A percentile compares a stretch with the other conserved stretches of the same genome.
Evolutionary conservation across 2,329 filamentous ascomycete species (phyloP).

Genomic region (Fusarium metavorans): DNA sequence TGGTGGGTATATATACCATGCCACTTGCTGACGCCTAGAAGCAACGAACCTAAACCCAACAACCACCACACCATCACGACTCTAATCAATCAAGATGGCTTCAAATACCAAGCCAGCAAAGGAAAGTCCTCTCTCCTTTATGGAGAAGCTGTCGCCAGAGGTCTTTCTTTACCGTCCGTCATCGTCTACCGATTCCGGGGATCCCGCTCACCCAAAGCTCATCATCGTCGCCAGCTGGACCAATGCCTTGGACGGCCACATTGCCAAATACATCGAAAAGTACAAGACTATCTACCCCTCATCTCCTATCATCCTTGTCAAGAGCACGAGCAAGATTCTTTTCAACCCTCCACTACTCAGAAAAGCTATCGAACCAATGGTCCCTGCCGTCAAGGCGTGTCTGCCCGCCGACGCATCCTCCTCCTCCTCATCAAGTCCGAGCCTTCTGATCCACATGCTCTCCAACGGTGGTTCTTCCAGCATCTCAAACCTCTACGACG

Average conservation of each 20-base stretch:
- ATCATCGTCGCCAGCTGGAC: slow-evolving; percentile 27
- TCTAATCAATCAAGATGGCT: neutral
- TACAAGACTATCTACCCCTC: slow-evolving; percentile 3
- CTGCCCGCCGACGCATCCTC: neutral
- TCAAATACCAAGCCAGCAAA: neutral
- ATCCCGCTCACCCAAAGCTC: slow-evolving; percentile 8
- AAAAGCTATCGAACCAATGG: neutral
- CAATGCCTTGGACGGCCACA: slow-evolving; percentile 15
- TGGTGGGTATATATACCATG: neutral
- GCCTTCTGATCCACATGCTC: slow-evolving; percentile 13
- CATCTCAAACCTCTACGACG: slow-evolving; percentile 10
- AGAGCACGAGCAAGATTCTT: slow-evolving; percentile 12
- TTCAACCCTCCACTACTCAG: neutral
- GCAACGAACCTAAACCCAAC: neutral
- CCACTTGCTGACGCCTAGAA: neutral
- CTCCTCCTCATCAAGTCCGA: neutral
- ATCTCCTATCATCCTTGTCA: slow-evolving; percentile 6
- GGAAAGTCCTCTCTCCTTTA: slow-evolving; percentile 12
- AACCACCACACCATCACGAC: neutral
- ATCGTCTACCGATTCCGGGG: neutral
- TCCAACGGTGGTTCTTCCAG: slow-evolving; percentile 18
- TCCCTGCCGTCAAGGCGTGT: neutral
- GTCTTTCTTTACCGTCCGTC: slow-evolving; percentile 14
- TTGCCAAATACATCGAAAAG: slow-evolving; percentile 31
- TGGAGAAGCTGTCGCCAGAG: slow-evolving; percentile 20